phyloP scores from a whole-genome alignment of 345 rosid genomes.

The Cardamine chenopodiifolia region DNA sequence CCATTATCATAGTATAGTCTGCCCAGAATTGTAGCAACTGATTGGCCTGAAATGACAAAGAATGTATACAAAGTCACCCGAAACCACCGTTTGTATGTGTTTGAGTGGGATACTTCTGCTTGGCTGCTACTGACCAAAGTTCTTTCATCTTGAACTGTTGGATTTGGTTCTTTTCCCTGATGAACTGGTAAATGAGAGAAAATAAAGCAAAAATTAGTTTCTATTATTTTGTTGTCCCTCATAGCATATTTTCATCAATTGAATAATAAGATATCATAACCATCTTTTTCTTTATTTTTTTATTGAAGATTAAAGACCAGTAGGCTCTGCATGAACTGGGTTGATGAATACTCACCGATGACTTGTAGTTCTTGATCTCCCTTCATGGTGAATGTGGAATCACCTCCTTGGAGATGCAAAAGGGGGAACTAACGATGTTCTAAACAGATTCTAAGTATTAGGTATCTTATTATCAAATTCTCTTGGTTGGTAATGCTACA shows the following conservation, averaged over 20 bases:
- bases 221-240: neutral
- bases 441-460: neutral
- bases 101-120: constrained; percentile 29
- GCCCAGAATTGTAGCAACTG: constrained; percentile 52
- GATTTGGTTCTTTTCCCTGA: constrained; percentile 28
- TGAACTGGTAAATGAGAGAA: constrained; percentile 31
- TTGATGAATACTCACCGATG: constrained; percentile 36
- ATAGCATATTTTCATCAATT: neutral
- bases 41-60: constrained; percentile 49
- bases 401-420: constrained; percentile 14
- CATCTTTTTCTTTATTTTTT: neutral
- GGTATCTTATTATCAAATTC: constrained; percentile 1
- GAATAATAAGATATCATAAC: neutral
- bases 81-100: constrained; percentile 47
- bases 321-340: neutral
- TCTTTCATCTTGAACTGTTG: constrained; percentile 17
- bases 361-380: constrained; percentile 42
- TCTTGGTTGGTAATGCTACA: constrained; percentile 19
- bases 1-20: constrained; percentile 60
- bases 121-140: constrained; percentile 16
- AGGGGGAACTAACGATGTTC: constrained; percentile 9
- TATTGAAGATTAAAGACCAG: constrained; percentile 1
- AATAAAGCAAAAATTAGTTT: constrained; percentile 7
- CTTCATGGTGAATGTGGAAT: constrained; percentile 35
- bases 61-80: constrained; percentile 39